Conservation (phyloP, 148 eudicot species). For the Drosera capensis region DNA sequence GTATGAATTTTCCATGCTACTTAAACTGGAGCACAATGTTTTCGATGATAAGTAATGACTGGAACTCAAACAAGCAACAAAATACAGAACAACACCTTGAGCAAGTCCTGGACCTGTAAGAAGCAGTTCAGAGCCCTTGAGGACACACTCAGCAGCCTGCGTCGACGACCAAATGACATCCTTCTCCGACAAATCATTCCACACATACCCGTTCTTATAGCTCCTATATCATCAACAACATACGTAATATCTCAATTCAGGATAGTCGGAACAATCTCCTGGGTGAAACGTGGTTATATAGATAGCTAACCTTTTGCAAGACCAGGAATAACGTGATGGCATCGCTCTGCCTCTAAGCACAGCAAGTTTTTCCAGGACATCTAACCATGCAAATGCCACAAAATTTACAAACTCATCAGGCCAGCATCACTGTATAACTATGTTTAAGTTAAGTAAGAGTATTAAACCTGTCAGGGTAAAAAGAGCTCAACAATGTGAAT, state of each 20-base stretch:
- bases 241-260: neutral
- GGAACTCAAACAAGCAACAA: no score
- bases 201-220: conserved; percentile 86
- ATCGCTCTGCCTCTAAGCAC: conserved; percentile 77
- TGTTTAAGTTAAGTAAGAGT: no score
- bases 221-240: conserved; percentile 41
- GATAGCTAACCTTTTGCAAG: conserved; percentile 63
- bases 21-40: no score
- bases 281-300: neutral
- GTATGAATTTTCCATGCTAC: no score
- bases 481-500: no score
- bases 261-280: neutral
- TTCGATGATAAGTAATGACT: no score
- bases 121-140: conserved; percentile 72
- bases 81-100: no score
- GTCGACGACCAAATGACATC: conserved; percentile 52
- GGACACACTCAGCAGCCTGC: conserved; percentile 68
- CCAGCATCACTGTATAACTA: neutral
- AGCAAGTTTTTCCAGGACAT: conserved; percentile 51
- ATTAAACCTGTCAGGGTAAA: no score
- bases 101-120: conserved; percentile 33
- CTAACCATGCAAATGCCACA: no score
- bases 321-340: conserved; percentile 88
- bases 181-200: conserved; percentile 81
- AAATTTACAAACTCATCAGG: neutral